A percentile compares a stretch with the other conserved stretches of the same genome.
Evolutionary conservation across 169 alveolate species (phyloP).

Genomic region (Cryptosporidium andersoni): DNA sequence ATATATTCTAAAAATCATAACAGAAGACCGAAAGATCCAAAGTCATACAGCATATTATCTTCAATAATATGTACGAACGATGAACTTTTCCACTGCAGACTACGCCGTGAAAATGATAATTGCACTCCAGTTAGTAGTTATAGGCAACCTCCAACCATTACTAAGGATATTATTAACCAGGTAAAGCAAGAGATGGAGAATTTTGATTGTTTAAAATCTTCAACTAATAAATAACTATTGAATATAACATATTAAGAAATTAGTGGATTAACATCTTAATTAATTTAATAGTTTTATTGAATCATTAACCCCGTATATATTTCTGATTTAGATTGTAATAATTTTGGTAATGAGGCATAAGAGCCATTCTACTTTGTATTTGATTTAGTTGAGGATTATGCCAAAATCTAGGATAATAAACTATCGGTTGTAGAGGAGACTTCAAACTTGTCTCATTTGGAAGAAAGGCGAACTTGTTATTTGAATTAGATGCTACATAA

Average conservation of each 20-base stretch:
- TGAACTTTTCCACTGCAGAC: constrained; percentile 52
- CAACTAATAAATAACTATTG: neutral
- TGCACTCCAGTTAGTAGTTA: constrained; percentile 19
- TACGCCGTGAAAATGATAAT: constrained; percentile 1
- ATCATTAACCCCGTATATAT: no score
- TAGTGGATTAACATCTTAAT: no score
- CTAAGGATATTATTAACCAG: constrained; percentile 41
- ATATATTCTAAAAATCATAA: constrained; percentile 5
- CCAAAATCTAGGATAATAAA: no score
- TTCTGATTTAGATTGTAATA: no score
- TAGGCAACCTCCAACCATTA: constrained; percentile 37
- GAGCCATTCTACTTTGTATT: no score
- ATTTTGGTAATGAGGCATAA: no score
- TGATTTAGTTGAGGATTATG: no score
- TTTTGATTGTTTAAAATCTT: constrained; percentile 2
- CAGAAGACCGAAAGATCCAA: constrained; percentile 12
- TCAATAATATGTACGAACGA: constrained; percentile 39
- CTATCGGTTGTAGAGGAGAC: no score
- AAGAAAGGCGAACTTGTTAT: no score
- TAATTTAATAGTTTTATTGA: no score
- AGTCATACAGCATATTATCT: constrained; percentile 38
- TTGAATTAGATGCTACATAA: no score
- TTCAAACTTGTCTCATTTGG: no score
- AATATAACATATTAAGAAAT: neutral
- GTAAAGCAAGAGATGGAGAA: constrained; percentile 40